Base-by-base conservation (phyloP, 192 early-diverging fungal species). In the Rhizophagus prolifer region DNA sequence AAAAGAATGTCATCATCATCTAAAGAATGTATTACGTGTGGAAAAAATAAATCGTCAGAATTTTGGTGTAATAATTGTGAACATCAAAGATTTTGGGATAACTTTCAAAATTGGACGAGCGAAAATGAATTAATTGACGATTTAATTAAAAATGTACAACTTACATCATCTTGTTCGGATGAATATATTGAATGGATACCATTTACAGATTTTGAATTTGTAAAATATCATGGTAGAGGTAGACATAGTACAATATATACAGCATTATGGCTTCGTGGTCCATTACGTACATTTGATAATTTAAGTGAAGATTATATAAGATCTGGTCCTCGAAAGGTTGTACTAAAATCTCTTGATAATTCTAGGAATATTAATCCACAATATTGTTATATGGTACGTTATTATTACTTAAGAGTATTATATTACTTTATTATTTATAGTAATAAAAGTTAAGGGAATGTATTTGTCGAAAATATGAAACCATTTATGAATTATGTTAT, bases 171-270 rank as follows among this genome's bases (percentile, higher is more conserved):
- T 2, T 19, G 14, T 66, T 28, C 13, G 9, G 14, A 36, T 13
- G 26, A 28, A 19, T 66, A 31, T 66, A 28, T 66, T 19, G 64
- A 66, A n/a, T 66, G 64, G 64, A 66, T 66, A 6, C 64, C 64
- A 25, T 66, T 34, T 66, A 31, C 64, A 12, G 64, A 66, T 28
- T 31, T 66, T 66, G 34, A 66, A 34, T 19, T 34, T 7, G n/a
- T 30, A 34, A 36, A 66, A 66, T 36, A 34, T 36, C 6, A 34
- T 26, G 64, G 9, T 26, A 25, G n/a, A 12, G 64, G 64, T 34
- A 36, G 64, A 26, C 34, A 34, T 36, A 36, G 64, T 19, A 25
- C 64, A 16, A 26, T 66, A 19, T 66, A 66, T 66, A 34, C 64
- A 1, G 64, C 64, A 34, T n/a, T 14, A 19, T 66, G 64, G 64